Evolutionary conservation across 257 asterid genomes (phyloP), one percentile per base, ranked within the genome.

Genomic region (Voacanga thouarsii): DNA sequence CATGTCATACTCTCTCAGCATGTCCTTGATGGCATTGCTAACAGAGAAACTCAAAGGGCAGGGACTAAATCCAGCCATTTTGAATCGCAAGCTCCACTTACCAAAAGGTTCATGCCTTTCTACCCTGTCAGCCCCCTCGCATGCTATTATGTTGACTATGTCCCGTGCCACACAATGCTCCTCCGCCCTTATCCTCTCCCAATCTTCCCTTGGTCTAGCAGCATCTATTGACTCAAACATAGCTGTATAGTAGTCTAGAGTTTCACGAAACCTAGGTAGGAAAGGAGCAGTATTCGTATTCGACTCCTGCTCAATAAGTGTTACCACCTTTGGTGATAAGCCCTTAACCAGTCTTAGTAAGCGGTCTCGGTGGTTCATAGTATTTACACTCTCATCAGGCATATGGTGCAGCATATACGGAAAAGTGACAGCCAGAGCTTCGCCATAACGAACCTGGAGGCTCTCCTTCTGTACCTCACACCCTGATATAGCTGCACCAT

Each of bases 361-460:
- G 12, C 98, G 89, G 84, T 92, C 97, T 0, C 98, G 83, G 47
- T 91, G 98, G 57, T 94, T 94, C n/a, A 7, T 39, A 1, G 97
- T 92, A 89, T 85, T 90, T 66, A 94, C 97, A 1, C 97, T 91
- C 92, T 94, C 97, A 24, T 94, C 98, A 2, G 98, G 98, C 94
- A 94, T 88, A 92, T 92, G 98, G 83, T 94, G 98, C 79, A 94
- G 80, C 74, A 92, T 80, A 84, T 85, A 94, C 16, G 98, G 97
- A 19, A 92, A 94, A 74, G 92, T 92, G 63, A 94, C 97, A 1
- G 97, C 97, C 80, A 94, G 59, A 64, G 97, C 97, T 84, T 94
- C 98, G 9, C 97, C 98, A 0, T 56, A 80, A 12, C 77, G 87
- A n/a, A 92, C 69, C 41, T 64, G 41, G 9, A 94, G 92, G 80